Evolutionary conservation across 768 basidiomycete species (phyloP).

Genomic region (Hygrophorus russula): DNA sequence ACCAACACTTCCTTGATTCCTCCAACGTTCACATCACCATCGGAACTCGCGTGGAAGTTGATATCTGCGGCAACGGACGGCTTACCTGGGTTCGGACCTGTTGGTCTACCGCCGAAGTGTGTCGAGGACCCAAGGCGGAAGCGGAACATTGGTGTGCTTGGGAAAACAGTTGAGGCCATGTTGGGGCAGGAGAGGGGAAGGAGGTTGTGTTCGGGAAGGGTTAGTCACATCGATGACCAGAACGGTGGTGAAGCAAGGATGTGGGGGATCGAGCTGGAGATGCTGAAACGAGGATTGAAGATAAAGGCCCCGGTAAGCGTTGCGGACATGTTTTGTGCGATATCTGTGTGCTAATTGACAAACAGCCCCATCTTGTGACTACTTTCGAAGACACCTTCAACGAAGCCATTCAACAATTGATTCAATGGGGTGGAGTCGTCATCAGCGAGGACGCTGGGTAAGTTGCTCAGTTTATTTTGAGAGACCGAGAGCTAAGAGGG

Average conservation of each 20-base stretch:
- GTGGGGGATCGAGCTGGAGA: slow-evolving; percentile 62
- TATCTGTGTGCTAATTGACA: slow-evolving; percentile 10
- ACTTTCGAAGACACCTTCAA: slow-evolving; percentile 65
- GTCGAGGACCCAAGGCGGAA: slow-evolving; percentile 70
- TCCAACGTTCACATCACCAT: slow-evolving; percentile 27
- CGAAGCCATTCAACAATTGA: slow-evolving; percentile 68
- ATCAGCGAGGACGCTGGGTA: slow-evolving; percentile 55
- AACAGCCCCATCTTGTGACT: slow-evolving; percentile 42
- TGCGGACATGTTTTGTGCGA: slow-evolving; percentile 3
- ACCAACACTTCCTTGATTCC: slow-evolving; percentile 18
- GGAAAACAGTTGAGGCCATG: slow-evolving; percentile 56
- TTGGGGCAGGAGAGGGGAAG: slow-evolving; percentile 54
- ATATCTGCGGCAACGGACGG: slow-evolving; percentile 47
- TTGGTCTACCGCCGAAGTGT: slow-evolving; percentile 68
- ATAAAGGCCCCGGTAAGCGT: slow-evolving; percentile 41
- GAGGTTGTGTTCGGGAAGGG: slow-evolving; percentile 46
- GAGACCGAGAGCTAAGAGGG: slow-evolving; percentile 7
- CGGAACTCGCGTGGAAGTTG: slow-evolving; percentile 33
- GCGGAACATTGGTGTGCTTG: slow-evolving; percentile 60
- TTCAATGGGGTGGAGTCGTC: slow-evolving; percentile 63
- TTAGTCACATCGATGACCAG: slow-evolving; percentile 23
- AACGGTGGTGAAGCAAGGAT: slow-evolving; percentile 63
- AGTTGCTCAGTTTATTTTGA: slow-evolving; percentile 19
- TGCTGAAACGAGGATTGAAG: slow-evolving; percentile 46
- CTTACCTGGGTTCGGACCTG: slow-evolving; percentile 63